Base-by-base conservation (phyloP, 2,329 filamentous ascomycete species). In the Aspergillus alliaceus region DNA sequence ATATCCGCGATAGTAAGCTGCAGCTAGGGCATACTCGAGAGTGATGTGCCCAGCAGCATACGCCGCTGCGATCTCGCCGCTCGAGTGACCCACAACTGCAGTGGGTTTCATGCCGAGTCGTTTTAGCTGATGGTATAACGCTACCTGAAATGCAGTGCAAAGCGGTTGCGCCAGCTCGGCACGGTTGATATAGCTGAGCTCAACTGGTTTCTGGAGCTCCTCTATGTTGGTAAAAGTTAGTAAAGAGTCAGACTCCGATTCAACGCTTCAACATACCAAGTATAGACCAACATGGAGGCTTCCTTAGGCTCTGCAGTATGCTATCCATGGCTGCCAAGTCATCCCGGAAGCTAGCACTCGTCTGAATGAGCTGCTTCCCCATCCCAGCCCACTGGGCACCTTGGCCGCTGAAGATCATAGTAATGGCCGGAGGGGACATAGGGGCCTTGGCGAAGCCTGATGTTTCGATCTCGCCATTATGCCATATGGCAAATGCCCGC, bases 321-420 rank as follows among this genome's bases (percentile, higher is more conserved):
- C 52, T 34, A 20, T 63, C 57, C 4, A 57, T 56, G 1, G 31
- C 39, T 4, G 42, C 39, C n/a, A 66, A 55, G 34, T 5, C 14
- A 6, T 14, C 4, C 6, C 37, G 12, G 37, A 39, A 39, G 12
- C n/a, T n/a, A 6, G 12, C 6, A 39, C n/a, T 39, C 37, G 15
- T 9, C n/a, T 8, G 15, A 14, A 78, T 40, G 0, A 79, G 66
- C 25, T 75, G 71, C 22, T 69, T 67, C 14, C 75, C 76, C 76
- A 79, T 79, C 6, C 69, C 68, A 0, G 60, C 53, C 74, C 75
- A 79, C 47, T 79, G 77, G 3, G 75, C 75, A 29, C 77, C 77
- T 47, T 79, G 77, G 1, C 77, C 76, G 0, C 75, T 76, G 57
- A 78, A 79, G 37, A 39, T 14, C 31, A 32, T 32, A 32, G 15